Percentiles rank a stretch among this genome's conserved stretches.
These are phyloP conservation scores for Neoboletus subvelutipes DNA, from an alignment of 768 basidiomycete genomes.

Conservation along the genomic window DNA sequence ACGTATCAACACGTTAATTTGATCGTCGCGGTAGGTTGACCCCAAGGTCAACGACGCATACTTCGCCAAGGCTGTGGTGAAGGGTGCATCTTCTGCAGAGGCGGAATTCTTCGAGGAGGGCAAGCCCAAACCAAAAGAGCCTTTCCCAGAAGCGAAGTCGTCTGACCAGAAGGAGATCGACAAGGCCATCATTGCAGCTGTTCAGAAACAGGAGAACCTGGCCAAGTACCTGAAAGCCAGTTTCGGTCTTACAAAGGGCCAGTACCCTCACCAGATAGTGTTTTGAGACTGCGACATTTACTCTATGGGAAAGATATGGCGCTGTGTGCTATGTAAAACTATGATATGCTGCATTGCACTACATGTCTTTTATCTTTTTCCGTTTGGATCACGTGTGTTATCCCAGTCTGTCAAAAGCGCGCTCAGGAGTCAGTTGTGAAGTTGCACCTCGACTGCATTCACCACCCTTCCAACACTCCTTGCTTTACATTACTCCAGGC, in stretches of 20 bases:
- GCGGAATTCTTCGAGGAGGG: slow-evolving; percentile 96
- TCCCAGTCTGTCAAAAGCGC: no score
- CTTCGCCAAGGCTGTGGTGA: slow-evolving; percentile 78
- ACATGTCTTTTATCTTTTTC: slow-evolving; percentile 17
- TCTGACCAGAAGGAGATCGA: slow-evolving; percentile 91
- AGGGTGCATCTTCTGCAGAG: slow-evolving; percentile 80
- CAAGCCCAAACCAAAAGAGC: slow-evolving; percentile 85
- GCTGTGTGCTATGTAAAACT: slow-evolving; percentile 21
- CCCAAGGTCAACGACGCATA: slow-evolving; percentile 93
- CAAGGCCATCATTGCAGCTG: slow-evolving; percentile 70
- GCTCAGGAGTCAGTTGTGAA: no score
- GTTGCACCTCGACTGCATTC: neutral
- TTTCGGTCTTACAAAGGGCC: slow-evolving; percentile 95
- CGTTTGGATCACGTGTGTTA: slow-evolving; percentile 15
- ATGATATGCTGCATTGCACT: slow-evolving; percentile 26
- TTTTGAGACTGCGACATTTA: slow-evolving; percentile 54
- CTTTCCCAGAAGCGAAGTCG: slow-evolving; percentile 83
- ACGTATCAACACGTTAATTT: neutral
- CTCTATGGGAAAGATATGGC: slow-evolving; percentile 18
- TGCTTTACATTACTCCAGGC: neutral
- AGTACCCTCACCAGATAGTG: slow-evolving; percentile 91
- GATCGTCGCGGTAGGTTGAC: slow-evolving; percentile 55
- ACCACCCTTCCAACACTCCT: slow-evolving; percentile 2
- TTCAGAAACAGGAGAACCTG: slow-evolving; percentile 90
- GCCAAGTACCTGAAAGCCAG: slow-evolving; percentile 89